A percentile compares a stretch with the other conserved stretches of the same genome.
These are phyloP conservation scores for Tarenaya hassleriana DNA, from an alignment of 345 rosid genomes.

Conservation along the genomic window DNA sequence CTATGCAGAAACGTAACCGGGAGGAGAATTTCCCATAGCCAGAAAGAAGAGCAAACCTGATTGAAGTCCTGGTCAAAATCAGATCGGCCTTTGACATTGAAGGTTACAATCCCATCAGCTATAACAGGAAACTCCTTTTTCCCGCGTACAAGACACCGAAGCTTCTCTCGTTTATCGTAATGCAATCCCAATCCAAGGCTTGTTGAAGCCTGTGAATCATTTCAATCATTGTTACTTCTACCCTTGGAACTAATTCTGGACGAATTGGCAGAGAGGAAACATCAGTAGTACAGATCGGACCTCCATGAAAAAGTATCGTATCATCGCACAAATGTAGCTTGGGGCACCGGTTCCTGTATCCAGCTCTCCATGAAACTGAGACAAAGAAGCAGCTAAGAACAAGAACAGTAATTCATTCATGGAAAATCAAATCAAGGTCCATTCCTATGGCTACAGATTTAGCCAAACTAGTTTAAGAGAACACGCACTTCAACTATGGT, in stretches of 20 bases:
- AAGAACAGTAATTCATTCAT: neutral
- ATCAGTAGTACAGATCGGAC: constrained; percentile 35
- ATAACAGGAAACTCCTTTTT: constrained; percentile 68
- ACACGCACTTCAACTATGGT: too few species aligned
- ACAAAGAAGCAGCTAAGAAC: constrained; percentile 18
- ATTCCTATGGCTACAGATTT: neutral
- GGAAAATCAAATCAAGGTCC: neutral
- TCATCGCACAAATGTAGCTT: constrained; percentile 49
- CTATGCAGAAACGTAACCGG: constrained; percentile 7
- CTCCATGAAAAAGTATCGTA: constrained; percentile 59
- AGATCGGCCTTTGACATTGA: constrained; percentile 67
- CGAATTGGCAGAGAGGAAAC: neutral
- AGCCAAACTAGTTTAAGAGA: neutral
- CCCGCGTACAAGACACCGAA: constrained; percentile 55
- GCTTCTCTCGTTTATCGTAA: constrained; percentile 60
- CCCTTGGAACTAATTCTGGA: constrained; percentile 4
- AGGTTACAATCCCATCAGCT: constrained; percentile 39
- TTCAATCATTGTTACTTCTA: constrained; percentile 16
- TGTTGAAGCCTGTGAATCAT: constrained; percentile 39
- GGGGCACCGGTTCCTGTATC: constrained; percentile 76
- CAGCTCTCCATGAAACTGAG: constrained; percentile 79
- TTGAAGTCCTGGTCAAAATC: constrained; percentile 65
- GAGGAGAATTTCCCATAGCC: neutral
- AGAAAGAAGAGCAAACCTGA: constrained; percentile 36
- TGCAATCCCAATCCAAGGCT: constrained; percentile 70